Percentiles rank a stretch among this genome's conserved stretches.
These are phyloP conservation scores for Malus hybrid DNA, from an alignment of 331 rosid genomes.

Conservation along the genomic window DNA sequence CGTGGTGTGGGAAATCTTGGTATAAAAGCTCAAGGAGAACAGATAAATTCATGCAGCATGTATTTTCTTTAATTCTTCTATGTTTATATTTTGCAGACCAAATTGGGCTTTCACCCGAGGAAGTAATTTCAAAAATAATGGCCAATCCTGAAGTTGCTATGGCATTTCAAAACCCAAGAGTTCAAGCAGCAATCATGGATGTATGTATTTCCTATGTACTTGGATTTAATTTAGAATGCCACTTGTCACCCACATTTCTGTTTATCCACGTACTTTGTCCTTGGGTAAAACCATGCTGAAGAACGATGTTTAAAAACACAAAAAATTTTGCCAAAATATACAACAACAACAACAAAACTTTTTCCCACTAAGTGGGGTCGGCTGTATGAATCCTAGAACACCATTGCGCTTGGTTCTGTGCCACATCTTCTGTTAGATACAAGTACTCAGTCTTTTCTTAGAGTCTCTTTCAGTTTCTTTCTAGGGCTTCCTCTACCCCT, in stretches of 20 bases:
- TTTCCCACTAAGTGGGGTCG: too few relatives aligned
- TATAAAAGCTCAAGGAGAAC: background rate
- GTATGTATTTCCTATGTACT: conserved; percentile 39
- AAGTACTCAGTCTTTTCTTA: too few relatives aligned
- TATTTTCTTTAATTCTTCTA: conserved; percentile 1
- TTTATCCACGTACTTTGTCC: background rate
- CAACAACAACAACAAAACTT: too few relatives aligned
- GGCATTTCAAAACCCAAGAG: conserved; percentile 98
- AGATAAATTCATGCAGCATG: background rate
- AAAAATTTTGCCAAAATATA: too few relatives aligned
- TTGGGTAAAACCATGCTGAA: background rate
- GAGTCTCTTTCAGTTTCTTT: too few relatives aligned
- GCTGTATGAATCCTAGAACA: too few relatives aligned
- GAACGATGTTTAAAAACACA: background rate
- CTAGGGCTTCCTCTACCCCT: too few relatives aligned
- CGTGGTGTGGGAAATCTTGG: background rate
- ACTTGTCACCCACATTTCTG: background rate
- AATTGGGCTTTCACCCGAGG: conserved; percentile 94
- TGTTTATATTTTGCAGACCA: conserved; percentile 56
- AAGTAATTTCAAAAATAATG: conserved; percentile 91
- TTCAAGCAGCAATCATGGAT: conserved; percentile 99
- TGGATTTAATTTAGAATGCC: background rate
- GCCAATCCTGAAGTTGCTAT: conserved; percentile 88
- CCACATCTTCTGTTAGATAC: too few relatives aligned
- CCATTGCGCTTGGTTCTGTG: too few relatives aligned